Conservation (phyloP, 1,284 basidiomycete species). For the Pseudozyma flocculosa region DNA sequence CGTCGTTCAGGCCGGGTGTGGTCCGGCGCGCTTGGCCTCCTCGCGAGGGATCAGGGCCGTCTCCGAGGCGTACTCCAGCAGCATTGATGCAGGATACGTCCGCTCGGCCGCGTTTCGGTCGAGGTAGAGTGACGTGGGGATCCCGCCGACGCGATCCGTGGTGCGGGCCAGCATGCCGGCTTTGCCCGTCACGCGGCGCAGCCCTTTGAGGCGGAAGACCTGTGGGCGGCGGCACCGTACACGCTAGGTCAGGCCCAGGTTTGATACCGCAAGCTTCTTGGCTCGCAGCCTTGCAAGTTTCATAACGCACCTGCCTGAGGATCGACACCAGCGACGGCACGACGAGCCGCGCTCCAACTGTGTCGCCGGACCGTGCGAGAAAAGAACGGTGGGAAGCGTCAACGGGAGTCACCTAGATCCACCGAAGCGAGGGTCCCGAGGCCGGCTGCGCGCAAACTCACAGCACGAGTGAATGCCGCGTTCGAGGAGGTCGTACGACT, state of each 20-base stretch:
- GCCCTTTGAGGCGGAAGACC: constrained; percentile 63
- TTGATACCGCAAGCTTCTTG: too few relatives aligned
- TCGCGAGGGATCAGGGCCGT: too few relatives aligned
- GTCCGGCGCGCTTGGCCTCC: too few relatives aligned
- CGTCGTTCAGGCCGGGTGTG: too few relatives aligned
- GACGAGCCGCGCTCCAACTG: background rate
- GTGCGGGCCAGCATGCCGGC: constrained; percentile 61
- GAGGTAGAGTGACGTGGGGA: constrained; percentile 6
- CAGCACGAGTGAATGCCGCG: constrained; percentile 65
- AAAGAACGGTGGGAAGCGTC: too few relatives aligned
- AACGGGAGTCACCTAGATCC: too few relatives aligned
- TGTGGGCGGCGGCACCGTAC: constrained; percentile 62
- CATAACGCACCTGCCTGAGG: too few relatives aligned
- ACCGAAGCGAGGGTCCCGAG: too few relatives aligned
- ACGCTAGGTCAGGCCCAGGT: too few relatives aligned
- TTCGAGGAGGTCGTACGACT: constrained; percentile 63
- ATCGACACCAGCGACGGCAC: background rate
- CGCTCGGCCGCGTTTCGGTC: constrained; percentile 6
- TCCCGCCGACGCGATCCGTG: constrained; percentile 12
- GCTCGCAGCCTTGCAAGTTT: too few relatives aligned
- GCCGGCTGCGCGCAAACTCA: background rate
- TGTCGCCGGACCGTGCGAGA: too few relatives aligned
- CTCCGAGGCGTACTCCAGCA: constrained; percentile 17
- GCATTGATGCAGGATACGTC: constrained; percentile 15
- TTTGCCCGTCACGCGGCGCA: constrained; percentile 64